Evolutionary conservation across 1,139 yeast species (phyloP), one percentile per base, ranked within the genome.

Genomic region (Diutina neorugosa): DNA sequence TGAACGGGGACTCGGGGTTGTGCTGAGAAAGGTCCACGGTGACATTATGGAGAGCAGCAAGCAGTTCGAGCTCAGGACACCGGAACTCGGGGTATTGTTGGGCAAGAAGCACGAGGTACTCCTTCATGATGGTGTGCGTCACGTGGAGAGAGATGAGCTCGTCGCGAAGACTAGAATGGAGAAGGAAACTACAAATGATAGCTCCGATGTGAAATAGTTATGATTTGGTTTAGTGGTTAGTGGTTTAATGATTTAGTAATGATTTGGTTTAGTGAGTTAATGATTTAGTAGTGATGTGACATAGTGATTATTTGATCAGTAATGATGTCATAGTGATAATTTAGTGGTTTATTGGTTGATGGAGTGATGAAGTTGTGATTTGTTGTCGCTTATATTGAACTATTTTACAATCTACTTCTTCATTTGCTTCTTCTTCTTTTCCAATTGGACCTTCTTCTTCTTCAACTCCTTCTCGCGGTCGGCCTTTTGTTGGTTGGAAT

Each of bases 401-500:
- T 31, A 31, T 11, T 31, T 14, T 31, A 31, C 37, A 8, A 19
- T 18, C 58, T 63, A 60, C 65, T 67, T 58, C 56, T 69, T 65
- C 60, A 69, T 60, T 58, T 76, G 73, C 52, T 72, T 68, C 65
- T 81, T 69, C 64, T 82, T 77, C 71, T 86, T 86, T 53, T 80
- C 85, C 56, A 89, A 70, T 70, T 82, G 84, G 70, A 84, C 82
- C 70, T 82, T 85, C 82, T 90, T 90, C 74, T 82, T 80, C 61
- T 81, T 76, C 67, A 93, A 77, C 54, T 79, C 81, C 55, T 85
- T 86, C 62, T 82, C 81, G 69, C 94, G 82, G 56, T 79, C 79
- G 65, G 87, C 93, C 71, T 89, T 87, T 79, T 88, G 84, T 56
- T 86, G 84, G 63, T 86, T 82, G 56, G 96, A 94, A 66, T 89